Conservation (phyloP, 495 filamentous ascomycete genomes). For the Polyplosphaeria fusca region DNA sequence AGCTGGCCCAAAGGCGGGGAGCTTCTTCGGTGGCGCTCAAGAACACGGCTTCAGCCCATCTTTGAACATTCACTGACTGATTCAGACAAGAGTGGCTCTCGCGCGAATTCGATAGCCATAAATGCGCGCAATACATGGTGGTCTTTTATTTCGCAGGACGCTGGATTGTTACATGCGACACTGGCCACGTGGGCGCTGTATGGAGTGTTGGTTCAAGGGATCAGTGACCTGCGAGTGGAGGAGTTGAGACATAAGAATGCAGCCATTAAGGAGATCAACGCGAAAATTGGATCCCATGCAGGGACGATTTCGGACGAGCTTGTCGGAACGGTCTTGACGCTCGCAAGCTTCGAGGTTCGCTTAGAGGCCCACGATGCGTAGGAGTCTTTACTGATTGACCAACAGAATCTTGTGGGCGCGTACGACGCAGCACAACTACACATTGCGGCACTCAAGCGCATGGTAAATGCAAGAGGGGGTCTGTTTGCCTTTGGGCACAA, state of each 20-base stretch:
- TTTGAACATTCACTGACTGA: background rate
- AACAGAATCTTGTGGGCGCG: slow-evolving; percentile 26
- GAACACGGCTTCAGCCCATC: too few relatives aligned
- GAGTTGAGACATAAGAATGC: slow-evolving; percentile 26
- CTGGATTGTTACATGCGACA: slow-evolving; percentile 23
- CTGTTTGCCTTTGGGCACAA: slow-evolving; percentile 26
- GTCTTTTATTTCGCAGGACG: slow-evolving; percentile 28
- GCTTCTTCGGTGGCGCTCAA: too few relatives aligned
- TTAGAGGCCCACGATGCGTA: background rate
- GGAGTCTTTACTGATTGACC: background rate
- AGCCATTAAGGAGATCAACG: slow-evolving; percentile 28
- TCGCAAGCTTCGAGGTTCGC: slow-evolving; percentile 32
- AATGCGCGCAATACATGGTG: slow-evolving; percentile 31
- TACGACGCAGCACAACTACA: slow-evolving; percentile 31
- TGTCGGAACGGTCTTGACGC: slow-evolving; percentile 19
- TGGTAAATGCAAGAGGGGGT: slow-evolving; percentile 24
- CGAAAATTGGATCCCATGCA: slow-evolving; percentile 7
- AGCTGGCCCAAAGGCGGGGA: too few relatives aligned
- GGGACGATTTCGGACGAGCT: slow-evolving; percentile 26
- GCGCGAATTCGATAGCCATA: slow-evolving; percentile 19
- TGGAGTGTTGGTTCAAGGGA: slow-evolving; percentile 8
- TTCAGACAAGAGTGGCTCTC: slow-evolving; percentile 19
- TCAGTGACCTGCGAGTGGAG: slow-evolving; percentile 11
- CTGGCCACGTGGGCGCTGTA: slow-evolving; percentile 29
- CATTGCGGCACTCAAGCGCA: slow-evolving; percentile 28